phyloP scores from a whole-genome alignment of 2,329 filamentous ascomycete species.

The Nectriaceae sp. region DNA sequence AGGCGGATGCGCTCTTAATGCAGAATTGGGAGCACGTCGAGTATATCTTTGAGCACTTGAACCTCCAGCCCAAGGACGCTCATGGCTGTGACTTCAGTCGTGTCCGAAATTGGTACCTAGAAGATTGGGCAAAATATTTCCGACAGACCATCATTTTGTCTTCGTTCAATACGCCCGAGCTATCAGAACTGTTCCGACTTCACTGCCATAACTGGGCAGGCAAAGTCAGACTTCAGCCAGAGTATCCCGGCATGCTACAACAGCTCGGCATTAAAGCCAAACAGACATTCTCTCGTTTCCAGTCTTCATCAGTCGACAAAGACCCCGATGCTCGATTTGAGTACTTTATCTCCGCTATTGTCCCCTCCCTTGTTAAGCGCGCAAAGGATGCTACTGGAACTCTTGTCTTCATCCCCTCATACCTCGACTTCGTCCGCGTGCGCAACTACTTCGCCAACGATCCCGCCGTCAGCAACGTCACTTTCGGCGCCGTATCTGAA shows the following conservation, averaged over 20 bases:
- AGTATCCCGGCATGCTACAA: conserved; percentile 72
- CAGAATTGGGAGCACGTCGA: conserved; percentile 98
- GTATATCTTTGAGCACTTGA: conserved; percentile 88
- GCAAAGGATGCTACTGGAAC: conserved; percentile 67
- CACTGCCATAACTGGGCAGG: conserved; percentile 82
- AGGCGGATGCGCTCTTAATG: conserved; percentile 91
- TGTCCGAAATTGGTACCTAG: conserved; percentile 90
- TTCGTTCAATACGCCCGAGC: conserved; percentile 84
- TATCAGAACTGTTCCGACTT: conserved; percentile 75
- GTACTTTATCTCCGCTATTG: conserved; percentile 81
- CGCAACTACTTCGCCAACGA: conserved; percentile 88
- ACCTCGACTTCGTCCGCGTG: conserved; percentile 92
- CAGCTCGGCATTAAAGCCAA: conserved; percentile 71
- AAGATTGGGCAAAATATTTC: conserved; percentile 76
- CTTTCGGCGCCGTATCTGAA: conserved; percentile 80
- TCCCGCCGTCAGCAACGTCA: conserved; percentile 50
- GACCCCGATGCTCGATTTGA: conserved; percentile 90
- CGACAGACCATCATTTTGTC: conserved; percentile 85
- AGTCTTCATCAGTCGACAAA: conserved; percentile 65
- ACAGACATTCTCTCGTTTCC: conserved; percentile 90
- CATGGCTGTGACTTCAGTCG: conserved; percentile 94
- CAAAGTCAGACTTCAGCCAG: conserved; percentile 70
- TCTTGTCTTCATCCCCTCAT: conserved; percentile 87
- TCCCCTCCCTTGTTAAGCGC: conserved; percentile 73
- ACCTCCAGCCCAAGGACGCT: conserved; percentile 83